Evolutionary conservation across 805 yeast genomes (phyloP).

Genomic region (Metschnikowia hibisci): DNA sequence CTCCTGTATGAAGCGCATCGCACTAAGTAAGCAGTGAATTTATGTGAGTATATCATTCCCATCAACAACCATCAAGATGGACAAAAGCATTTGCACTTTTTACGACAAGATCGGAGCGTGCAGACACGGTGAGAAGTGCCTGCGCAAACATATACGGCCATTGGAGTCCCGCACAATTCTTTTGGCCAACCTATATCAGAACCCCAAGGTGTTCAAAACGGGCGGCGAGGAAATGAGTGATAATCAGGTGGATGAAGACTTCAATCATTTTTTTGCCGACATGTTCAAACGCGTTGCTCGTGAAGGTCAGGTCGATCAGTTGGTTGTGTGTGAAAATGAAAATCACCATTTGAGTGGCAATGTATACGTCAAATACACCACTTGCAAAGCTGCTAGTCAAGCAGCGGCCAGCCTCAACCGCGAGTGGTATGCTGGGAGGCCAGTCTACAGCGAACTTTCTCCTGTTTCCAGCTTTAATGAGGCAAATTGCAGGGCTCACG

Average conservation of each 20-base stretch:
- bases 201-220: constrained; percentile 46
- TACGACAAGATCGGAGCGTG: constrained; percentile 87
- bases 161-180: constrained; percentile 59
- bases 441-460: constrained; percentile 73
- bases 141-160: constrained; percentile 69
- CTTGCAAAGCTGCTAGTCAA: constrained; percentile 52
- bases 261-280: constrained; percentile 68
- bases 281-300: constrained; percentile 57
- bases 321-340: constrained; percentile 78
- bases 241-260: constrained; percentile 40
- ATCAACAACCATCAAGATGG: constrained; percentile 10
- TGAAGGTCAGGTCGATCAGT: constrained; percentile 50
- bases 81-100: constrained; percentile 45
- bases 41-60: neutral
- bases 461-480: constrained; percentile 70
- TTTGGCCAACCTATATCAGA: constrained; percentile 60
- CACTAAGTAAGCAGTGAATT: neutral
- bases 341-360: constrained; percentile 83
- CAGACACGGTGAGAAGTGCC: constrained; percentile 86
- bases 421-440: constrained; percentile 78
- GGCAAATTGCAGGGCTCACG: constrained; percentile 73
- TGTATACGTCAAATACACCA: constrained; percentile 64
- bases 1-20: constrained; percentile 1
- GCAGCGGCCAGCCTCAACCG: constrained; percentile 64
- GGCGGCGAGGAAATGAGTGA: constrained; percentile 29